Conservation (phyloP, 257 asterid species). For the Solanum lycopersicoides region DNA sequence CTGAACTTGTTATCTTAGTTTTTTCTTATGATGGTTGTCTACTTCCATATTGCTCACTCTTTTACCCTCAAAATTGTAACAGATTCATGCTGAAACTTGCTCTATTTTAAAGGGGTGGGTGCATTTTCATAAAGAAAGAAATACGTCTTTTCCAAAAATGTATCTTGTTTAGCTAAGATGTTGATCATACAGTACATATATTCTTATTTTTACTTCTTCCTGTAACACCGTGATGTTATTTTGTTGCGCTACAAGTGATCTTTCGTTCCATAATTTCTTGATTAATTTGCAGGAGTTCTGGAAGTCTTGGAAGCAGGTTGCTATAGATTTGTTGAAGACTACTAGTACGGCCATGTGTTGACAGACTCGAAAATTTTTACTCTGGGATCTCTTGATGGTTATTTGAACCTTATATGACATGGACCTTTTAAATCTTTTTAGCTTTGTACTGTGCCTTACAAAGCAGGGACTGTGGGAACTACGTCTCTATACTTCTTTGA, state of each 20-base stretch:
- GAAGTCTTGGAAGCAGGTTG: constrained; percentile 10
- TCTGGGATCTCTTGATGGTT: neutral
- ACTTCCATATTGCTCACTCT: neutral
- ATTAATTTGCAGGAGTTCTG: constrained; percentile 17
- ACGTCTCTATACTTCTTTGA: neutral
- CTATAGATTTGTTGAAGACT: neutral
- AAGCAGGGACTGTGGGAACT: neutral
- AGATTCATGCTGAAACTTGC: neutral
- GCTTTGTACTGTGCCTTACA: neutral
- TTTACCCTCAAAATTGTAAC: neutral
- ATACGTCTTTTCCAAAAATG: neutral
- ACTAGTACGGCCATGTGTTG: neutral
- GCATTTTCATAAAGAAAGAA: neutral
- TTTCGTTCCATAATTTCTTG: neutral
- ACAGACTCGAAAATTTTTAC: constrained; percentile 14
- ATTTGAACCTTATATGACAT: neutral
- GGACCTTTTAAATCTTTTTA: neutral
- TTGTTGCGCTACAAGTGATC: neutral
- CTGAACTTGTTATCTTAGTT: neutral
- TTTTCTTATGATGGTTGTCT: neutral
- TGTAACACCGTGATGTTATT: neutral
- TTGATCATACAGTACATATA: neutral
- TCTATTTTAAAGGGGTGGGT: neutral
- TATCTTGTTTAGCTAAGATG: neutral
- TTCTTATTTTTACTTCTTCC: neutral